A percentile compares a stretch with the other conserved stretches of the same genome.
These are phyloP conservation scores for Incumbomyces delicatus DNA, from an alignment of 2,329 filamentous ascomycete species.

Conservation along the genomic window DNA sequence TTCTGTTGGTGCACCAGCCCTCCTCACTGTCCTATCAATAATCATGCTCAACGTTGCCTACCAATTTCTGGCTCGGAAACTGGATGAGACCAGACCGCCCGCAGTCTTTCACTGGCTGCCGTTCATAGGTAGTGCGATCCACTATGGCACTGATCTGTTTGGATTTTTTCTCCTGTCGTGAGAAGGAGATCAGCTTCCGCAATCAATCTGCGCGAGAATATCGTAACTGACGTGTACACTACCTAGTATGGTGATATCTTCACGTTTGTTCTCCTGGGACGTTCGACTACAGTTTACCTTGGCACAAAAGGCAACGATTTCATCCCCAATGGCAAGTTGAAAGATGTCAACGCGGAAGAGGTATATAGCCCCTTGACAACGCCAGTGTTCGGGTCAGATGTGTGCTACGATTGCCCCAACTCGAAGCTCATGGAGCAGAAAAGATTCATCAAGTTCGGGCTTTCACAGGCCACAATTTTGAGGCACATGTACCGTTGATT, in stretches of 20 bases:
- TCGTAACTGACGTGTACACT: background rate
- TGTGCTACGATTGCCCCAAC: constrained; percentile 80
- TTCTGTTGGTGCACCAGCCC: background rate
- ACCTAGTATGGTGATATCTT: constrained; percentile 88
- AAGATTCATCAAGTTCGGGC: constrained; percentile 62
- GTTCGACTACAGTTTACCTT: constrained; percentile 77
- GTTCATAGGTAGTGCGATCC: too few species aligned
- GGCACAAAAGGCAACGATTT: constrained; percentile 82
- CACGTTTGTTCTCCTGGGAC: constrained; percentile 78
- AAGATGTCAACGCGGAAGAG: constrained; percentile 83
- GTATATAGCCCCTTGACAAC: constrained; percentile 69
- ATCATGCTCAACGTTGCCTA: too few species aligned
- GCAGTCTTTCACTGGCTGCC: too few species aligned
- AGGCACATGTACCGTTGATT: too few species aligned
- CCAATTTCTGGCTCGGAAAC: too few species aligned
- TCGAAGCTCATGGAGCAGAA: constrained; percentile 94
- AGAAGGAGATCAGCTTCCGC: background rate
- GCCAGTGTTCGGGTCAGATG: constrained; percentile 65
- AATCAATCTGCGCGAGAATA: background rate
- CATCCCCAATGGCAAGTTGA: constrained; percentile 83
- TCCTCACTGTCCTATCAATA: background rate
- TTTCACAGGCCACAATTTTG: too few species aligned
- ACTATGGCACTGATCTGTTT: too few species aligned
- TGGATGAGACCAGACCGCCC: too few species aligned
- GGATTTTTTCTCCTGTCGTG: too few species aligned